A percentile compares a stretch with the other conserved stretches of the same genome.
These are phyloP conservation scores for Taphrina sp. DNA, from an alignment of 1,139 yeast genomes.

Conservation along the genomic window DNA sequence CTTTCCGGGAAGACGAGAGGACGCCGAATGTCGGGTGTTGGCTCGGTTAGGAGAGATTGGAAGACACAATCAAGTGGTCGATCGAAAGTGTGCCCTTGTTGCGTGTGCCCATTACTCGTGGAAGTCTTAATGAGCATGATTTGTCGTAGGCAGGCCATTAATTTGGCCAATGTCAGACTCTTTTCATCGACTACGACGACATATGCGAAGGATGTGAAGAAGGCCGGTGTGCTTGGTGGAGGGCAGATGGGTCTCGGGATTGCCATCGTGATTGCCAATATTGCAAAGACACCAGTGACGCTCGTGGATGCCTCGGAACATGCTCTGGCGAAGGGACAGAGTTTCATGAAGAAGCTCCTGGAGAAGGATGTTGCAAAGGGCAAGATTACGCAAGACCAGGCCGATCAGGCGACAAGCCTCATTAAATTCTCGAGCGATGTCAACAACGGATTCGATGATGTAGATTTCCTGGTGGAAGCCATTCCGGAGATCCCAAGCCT, in stretches of 20 bases:
- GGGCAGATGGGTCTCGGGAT: constrained; percentile 47
- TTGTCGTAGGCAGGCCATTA: too few species aligned
- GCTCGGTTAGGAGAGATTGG: too few species aligned
- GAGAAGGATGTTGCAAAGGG: constrained; percentile 47
- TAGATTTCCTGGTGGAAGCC: constrained; percentile 50
- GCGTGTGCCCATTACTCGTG: too few species aligned
- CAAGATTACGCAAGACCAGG: constrained; percentile 43
- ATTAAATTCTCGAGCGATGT: constrained; percentile 42
- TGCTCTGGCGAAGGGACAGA: constrained; percentile 44
- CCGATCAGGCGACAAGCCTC: constrained; percentile 42
- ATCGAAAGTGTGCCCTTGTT: too few species aligned
- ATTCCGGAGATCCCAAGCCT: constrained; percentile 49
- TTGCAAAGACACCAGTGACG: constrained; percentile 46
- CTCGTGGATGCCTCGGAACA: constrained; percentile 45
- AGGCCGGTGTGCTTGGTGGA: constrained; percentile 29
- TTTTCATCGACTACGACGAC: background rate
- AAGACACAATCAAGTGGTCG: too few species aligned
- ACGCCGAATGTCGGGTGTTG: too few species aligned
- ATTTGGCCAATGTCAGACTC: too few species aligned
- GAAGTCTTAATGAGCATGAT: too few species aligned
- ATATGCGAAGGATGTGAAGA: constrained; percentile 16
- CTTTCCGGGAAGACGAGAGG: too few species aligned
- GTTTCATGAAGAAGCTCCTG: constrained; percentile 46
- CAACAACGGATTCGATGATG: constrained; percentile 38
- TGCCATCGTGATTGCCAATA: constrained; percentile 49